These are phyloP conservation scores for Neocatenulostroma microsporum DNA, from an alignment of 2,329 filamentous ascomycete species.

Conservation along the genomic window DNA sequence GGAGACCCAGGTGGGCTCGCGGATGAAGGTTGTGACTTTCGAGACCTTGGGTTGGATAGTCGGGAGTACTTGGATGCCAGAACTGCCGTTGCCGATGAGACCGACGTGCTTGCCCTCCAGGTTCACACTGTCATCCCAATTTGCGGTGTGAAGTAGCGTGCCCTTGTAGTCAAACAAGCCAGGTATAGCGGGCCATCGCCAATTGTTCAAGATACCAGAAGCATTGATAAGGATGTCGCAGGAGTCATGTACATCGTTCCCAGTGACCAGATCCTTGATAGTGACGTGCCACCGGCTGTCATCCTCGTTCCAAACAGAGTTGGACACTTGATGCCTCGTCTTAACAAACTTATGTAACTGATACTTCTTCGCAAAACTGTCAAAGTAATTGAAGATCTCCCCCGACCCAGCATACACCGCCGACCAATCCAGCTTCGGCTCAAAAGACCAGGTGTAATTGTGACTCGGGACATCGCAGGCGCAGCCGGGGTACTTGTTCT, in stretches of 20 bases:
- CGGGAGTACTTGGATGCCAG: constrained; percentile 34
- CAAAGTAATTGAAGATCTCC: constrained; percentile 38
- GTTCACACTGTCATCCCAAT: constrained; percentile 25
- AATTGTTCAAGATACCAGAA: constrained; percentile 17
- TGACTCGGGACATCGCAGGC: constrained; percentile 9
- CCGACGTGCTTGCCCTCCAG: constrained; percentile 24
- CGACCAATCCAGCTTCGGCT: constrained; percentile 20
- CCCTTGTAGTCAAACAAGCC: constrained; percentile 31
- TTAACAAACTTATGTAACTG: constrained; percentile 33
- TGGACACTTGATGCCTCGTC: constrained; percentile 31
- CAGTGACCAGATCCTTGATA: constrained; percentile 21
- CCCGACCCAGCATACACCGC: constrained; percentile 32
- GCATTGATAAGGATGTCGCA: constrained; percentile 33
- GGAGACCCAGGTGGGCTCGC: constrained; percentile 34
- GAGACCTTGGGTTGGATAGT: constrained; percentile 26
- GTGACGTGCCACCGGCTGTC: constrained; percentile 30
- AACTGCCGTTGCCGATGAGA: constrained; percentile 29
- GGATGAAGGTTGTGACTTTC: constrained; percentile 30
- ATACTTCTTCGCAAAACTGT: constrained; percentile 32
- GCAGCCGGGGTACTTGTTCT: constrained; percentile 11
- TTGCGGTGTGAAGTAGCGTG: constrained; percentile 29
- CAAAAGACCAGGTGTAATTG: constrained; percentile 24
- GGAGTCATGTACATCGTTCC: constrained; percentile 14
- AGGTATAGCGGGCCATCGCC: constrained; percentile 30
- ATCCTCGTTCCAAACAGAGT: constrained; percentile 33